These are phyloP conservation scores for Paecilomyces formosus DNA, from an alignment of 2,329 filamentous ascomycete genomes.

Conservation along the genomic window DNA sequence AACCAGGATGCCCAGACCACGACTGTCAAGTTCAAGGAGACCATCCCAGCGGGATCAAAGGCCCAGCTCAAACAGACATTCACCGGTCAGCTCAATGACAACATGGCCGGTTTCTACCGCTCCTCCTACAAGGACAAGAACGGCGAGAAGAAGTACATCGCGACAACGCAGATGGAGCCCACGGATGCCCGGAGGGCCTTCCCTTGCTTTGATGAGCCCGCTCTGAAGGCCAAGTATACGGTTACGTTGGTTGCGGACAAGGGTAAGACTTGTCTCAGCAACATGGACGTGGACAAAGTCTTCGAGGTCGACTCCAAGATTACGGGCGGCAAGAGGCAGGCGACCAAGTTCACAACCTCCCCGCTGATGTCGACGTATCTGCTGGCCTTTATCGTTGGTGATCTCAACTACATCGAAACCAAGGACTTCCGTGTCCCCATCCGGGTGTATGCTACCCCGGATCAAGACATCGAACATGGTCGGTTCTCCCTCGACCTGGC, in stretches of 20 bases:
- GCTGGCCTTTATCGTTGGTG: slow-evolving; percentile 85
- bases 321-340: slow-evolving; percentile 63
- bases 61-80: slow-evolving; percentile 72
- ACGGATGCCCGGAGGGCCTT: slow-evolving; percentile 90
- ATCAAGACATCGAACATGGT: slow-evolving; percentile 83
- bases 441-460: slow-evolving; percentile 86
- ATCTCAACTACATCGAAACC: slow-evolving; percentile 89
- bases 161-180: slow-evolving; percentile 92
- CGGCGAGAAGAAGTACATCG: slow-evolving; percentile 73
- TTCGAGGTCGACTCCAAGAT: slow-evolving; percentile 61
- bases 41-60: slow-evolving; percentile 66
- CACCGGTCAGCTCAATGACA: slow-evolving; percentile 75
- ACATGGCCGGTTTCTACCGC: slow-evolving; percentile 96
- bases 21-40: slow-evolving; percentile 69
- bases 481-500: slow-evolving; percentile 85
- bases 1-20: slow-evolving; percentile 75
- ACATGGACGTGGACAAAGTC: slow-evolving; percentile 88
- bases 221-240: slow-evolving; percentile 86
- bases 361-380: slow-evolving; percentile 96
- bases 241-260: slow-evolving; percentile 88
- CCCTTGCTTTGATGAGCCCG: slow-evolving; percentile 94
- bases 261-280: slow-evolving; percentile 83
- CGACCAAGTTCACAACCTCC: slow-evolving; percentile 85
- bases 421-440: slow-evolving; percentile 86
- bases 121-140: slow-evolving; percentile 83